Conservation (phyloP, 2,329 filamentous ascomycete species). For the Chaetomium globosum region DNA sequence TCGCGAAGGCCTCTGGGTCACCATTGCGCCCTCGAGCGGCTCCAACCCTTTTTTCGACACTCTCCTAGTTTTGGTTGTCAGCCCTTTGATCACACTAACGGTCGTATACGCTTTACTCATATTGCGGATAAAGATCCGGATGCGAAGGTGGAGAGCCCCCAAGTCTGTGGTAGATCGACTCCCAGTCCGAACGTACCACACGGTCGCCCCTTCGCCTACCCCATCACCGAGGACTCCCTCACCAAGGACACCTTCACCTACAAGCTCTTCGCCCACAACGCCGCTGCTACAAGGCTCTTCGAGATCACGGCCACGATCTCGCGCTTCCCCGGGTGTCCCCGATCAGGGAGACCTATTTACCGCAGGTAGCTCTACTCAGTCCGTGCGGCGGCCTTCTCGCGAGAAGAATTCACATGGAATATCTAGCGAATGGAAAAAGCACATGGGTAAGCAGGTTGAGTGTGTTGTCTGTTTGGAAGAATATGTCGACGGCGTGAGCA, state of each 20-base stretch:
- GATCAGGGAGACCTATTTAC: slow-evolving; percentile 53
- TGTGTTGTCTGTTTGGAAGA: slow-evolving; percentile 97
- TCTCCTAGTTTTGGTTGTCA: slow-evolving; percentile 92
- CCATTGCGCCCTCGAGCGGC: slow-evolving; percentile 85
- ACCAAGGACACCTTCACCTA: slow-evolving; percentile 63
- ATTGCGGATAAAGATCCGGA: slow-evolving; percentile 82
- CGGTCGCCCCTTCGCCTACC: slow-evolving; percentile 66
- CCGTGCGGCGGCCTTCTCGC: slow-evolving; percentile 45
- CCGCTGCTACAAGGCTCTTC: slow-evolving; percentile 69
- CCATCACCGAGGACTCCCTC: slow-evolving; percentile 62
- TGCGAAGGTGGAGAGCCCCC: slow-evolving; percentile 92
- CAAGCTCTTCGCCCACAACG: slow-evolving; percentile 71
- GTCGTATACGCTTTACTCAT: slow-evolving; percentile 89
- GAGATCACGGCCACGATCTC: slow-evolving; percentile 63
- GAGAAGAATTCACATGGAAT: slow-evolving; percentile 53
- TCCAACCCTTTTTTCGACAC: slow-evolving; percentile 95
- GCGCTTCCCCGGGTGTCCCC: slow-evolving; percentile 64
- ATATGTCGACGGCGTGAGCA: slow-evolving; percentile 89
- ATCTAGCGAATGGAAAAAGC: slow-evolving; percentile 65
- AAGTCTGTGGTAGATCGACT: slow-evolving; percentile 93
- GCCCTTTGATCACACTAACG: slow-evolving; percentile 86
- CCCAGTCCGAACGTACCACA: slow-evolving; percentile 95
- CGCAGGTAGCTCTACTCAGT: slow-evolving; percentile 48
- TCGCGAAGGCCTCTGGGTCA: slow-evolving; percentile 91
- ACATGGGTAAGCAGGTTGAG: slow-evolving; percentile 72